Conservation (phyloP, 2,329 filamentous ascomycete species). For the Cladosporium sp. region DNA sequence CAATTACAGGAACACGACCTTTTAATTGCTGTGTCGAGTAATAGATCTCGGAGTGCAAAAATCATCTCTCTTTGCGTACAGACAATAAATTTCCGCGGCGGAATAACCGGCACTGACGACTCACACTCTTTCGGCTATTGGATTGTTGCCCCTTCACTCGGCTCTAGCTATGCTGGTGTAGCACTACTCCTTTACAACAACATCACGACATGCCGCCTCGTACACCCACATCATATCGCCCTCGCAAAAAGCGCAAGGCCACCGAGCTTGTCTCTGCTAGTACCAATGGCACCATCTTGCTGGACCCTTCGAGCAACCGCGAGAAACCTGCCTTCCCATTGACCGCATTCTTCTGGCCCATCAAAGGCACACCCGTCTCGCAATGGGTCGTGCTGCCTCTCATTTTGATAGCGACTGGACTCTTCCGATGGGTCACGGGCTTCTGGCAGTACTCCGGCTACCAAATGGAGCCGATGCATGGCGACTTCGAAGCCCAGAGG, state of each 20-base stretch:
- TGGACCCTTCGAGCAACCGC: constrained; percentile 1
- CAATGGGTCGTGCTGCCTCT: constrained; percentile 91
- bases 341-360: constrained; percentile 91
- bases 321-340: constrained; percentile 74
- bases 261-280: constrained; percentile 34
- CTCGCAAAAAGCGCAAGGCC: constrained; percentile 41
- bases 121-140: no score
- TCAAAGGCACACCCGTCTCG: constrained; percentile 68
- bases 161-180: no score
- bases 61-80: no score
- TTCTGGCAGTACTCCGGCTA: constrained; percentile 95
- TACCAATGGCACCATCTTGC: constrained; percentile 40
- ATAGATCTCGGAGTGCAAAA: no score
- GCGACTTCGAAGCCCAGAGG: constrained; percentile 95
- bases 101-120: no score
- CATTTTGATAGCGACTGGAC: constrained; percentile 81
- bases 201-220: constrained; percentile 1
- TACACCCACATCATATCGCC: constrained; percentile 22
- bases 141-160: no score
- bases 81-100: no score
- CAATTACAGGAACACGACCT: no score
- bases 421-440: constrained; percentile 89
- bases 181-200: not conserved
- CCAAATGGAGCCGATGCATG: constrained; percentile 81
- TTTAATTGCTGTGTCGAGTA: no score